Base-by-base conservation (phyloP, 352 stramenopile species). In the Pythium coloratum region DNA sequence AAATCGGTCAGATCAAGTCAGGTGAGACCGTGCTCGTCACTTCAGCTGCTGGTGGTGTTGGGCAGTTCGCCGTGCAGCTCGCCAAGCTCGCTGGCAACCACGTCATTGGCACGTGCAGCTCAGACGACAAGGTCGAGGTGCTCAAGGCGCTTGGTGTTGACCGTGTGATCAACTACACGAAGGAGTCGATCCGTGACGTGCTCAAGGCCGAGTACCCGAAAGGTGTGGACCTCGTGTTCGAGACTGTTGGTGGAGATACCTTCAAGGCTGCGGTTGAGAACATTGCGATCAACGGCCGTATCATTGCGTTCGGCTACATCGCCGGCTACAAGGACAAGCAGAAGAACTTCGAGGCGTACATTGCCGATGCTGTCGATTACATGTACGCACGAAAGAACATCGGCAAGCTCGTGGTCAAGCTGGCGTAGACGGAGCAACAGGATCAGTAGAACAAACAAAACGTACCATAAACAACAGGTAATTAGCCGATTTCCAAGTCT, bases 131-230 rank as follows among this genome's bases (percentile, higher is more conserved):
- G 72, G 84, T 80, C 47, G 82, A 93, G 36, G 44, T 58, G 64
- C 20, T 77, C 64, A 20, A 66, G 40, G 40, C 40, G 1, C 40
- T 86, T 7, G 85, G 80, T 16, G 78, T 66, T 20, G 78, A 89
- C 63, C 81, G 86, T 38, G 62, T 85, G 55, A 80, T 95, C 51
- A 87, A 94, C 68, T 95, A 95, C 75, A 76, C 67, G 20, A 83
- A 94, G 68, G 76, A 86, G 49, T 76, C 72, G 30, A 30, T 82
- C 36, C 67, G 54, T 46, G 63, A 82, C 46, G 72, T 78, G 75
- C 62, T 83, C 30, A 77, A 77, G 65, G 77, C 77, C 60, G 76
- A 83, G 76, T 75, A 87, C 77, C 74, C 77, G 14, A 46, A 51
- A 10, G 72, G 72, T 26, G 67, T 85, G 20, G 70, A 85, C 46